Base-by-base conservation (phyloP, 305 asterid genomes). In the Stenogyne calaminthoides region DNA sequence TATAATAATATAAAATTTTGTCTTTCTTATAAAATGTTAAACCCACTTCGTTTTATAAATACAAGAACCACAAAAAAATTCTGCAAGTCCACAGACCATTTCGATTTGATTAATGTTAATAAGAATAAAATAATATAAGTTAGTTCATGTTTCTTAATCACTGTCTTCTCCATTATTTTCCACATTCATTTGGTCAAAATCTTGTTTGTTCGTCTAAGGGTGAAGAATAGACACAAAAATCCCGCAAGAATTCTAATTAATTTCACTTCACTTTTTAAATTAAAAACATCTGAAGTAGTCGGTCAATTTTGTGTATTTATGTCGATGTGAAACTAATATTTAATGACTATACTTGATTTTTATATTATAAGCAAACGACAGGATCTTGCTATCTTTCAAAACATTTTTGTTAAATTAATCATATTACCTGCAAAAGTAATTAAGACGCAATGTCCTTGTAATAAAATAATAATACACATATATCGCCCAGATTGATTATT, bases 161-260 rank as follows among this genome's bases (percentile, higher is more conserved):
- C 32, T 69, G 76, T 62, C 70, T 36, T 64, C 22, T 44, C 11
- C 11, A 5, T 7, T n/a, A n/a, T 44, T 36, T 63, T 9, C 10
- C 47, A 27, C 34, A 5, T 3, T 14, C 49, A 1, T 14, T n/a
- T 40, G 51, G 71, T 74, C 61, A 78, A 64, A 56, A 51, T 59
- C 7, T 12, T 5, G 20, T 14, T 9, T 60, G 39, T n/a, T 11
- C 14, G 75, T 59, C 71, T 39, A 67, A 60, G 68, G 70, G 71
- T 9, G 74, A 62, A 72, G 79, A 69, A 73, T 37, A 14, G 73
- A 78, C 76, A 68, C 74, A 15, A 73, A 69, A 16, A 73, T 67
- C 78, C 34, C 44, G 37, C 56, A 8, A 62, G 2, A 67, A 51
- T 58, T 36, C 5, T 47, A 51, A 46, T 57, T 65, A 71, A 59